phyloP scores from a whole-genome alignment of 352 stramenopile genomes.

The Globisporangium acanthophoron region DNA sequence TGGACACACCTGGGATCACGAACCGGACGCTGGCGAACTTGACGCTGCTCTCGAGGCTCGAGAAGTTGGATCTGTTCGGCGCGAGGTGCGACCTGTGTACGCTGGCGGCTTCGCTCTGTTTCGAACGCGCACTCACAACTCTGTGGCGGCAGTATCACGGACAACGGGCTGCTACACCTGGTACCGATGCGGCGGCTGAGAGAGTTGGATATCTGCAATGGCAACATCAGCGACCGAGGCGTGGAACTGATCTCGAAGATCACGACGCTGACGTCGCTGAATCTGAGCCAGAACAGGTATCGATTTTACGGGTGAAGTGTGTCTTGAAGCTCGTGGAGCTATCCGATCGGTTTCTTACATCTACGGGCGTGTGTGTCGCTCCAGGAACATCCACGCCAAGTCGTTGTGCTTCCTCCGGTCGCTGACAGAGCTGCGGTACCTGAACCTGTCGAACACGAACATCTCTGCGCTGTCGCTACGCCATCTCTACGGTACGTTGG shows the following conservation, averaged over 20 bases:
- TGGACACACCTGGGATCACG: slow-evolving; percentile 63
- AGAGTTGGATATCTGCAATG: slow-evolving; percentile 63
- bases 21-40: slow-evolving; percentile 55
- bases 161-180: slow-evolving; percentile 64
- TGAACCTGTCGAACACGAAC: slow-evolving; percentile 77
- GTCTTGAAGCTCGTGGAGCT: no score
- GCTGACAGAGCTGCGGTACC: slow-evolving; percentile 46
- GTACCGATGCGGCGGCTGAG: slow-evolving; percentile 40
- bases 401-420: slow-evolving; percentile 52
- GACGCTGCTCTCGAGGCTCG: slow-evolving; percentile 42
- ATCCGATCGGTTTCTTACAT: no score
- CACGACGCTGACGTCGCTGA: slow-evolving; percentile 64
- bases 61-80: slow-evolving; percentile 69
- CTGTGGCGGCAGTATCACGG: slow-evolving; percentile 34
- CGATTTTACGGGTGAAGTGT: background rate
- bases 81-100: slow-evolving; percentile 34
- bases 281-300: slow-evolving; percentile 78
- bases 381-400: slow-evolving; percentile 69
- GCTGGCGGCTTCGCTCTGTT: no score
- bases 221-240: slow-evolving; percentile 59
- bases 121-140: background rate
- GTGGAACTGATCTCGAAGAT: slow-evolving; percentile 75
- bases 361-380: background rate
- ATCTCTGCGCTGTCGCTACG: slow-evolving; percentile 63
- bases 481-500: slow-evolving; percentile 55